These are phyloP conservation scores for Spiromastix sp. DNA, from an alignment of 2,329 filamentous ascomycete species.

Conservation along the genomic window DNA sequence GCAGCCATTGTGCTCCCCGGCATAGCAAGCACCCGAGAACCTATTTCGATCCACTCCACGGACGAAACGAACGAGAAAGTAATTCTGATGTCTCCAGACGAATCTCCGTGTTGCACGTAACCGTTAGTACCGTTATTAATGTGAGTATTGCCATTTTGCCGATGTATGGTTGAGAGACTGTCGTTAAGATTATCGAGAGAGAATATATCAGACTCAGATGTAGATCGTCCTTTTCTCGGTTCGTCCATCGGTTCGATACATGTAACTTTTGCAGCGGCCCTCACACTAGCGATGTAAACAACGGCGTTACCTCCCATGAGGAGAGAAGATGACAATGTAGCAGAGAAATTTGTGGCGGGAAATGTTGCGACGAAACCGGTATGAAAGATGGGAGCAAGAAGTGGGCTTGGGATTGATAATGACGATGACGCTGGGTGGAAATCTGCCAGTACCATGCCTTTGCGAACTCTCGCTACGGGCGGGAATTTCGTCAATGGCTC, in stretches of 20 bases:
- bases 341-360: slow-evolving; percentile 44
- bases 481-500: slow-evolving; percentile 29
- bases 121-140: slow-evolving; percentile 12
- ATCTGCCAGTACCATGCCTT: slow-evolving; percentile 73
- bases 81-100: slow-evolving; percentile 30
- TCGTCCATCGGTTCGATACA: slow-evolving; percentile 37
- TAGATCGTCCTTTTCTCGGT: slow-evolving; percentile 15
- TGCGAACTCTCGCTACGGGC: slow-evolving; percentile 41
- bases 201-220: slow-evolving; percentile 33
- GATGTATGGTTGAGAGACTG: neutral
- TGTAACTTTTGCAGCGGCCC: slow-evolving; percentile 66
- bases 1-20: slow-evolving; percentile 43
- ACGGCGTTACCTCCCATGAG: slow-evolving; percentile 51
- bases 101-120: slow-evolving; percentile 6
- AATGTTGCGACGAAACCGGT: slow-evolving; percentile 65
- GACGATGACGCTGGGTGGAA: slow-evolving; percentile 39
- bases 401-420: slow-evolving; percentile 10
- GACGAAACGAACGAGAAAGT: slow-evolving; percentile 48
- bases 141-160: neutral
- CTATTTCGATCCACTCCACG: slow-evolving; percentile 47
- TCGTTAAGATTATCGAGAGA: slow-evolving; percentile 30
- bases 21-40: slow-evolving; percentile 49
- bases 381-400: slow-evolving; percentile 33
- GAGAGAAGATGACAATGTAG: slow-evolving; percentile 37
- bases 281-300: slow-evolving; percentile 77